These are phyloP conservation scores for Ophiostoma sp. DNA, from an alignment of 2,329 filamentous ascomycete species.

Conservation along the genomic window DNA sequence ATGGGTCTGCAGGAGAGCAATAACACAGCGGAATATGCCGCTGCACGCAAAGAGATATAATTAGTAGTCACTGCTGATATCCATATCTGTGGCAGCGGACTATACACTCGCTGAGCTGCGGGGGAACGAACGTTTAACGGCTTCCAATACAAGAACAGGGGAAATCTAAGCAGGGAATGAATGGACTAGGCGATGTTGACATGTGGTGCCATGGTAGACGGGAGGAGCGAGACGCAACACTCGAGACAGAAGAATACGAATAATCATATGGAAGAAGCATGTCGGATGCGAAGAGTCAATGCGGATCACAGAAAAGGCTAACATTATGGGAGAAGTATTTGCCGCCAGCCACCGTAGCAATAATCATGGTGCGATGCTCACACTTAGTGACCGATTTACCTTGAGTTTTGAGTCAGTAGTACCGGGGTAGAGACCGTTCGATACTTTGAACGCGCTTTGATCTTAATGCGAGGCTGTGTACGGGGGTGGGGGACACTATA, in stretches of 20 bases:
- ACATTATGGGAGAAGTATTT: not conserved
- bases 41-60: not conserved
- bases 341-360: not conserved
- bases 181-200: not conserved
- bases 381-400: too few species aligned
- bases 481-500: not conserved
- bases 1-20: not conserved
- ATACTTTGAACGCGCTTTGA: not conserved
- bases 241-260: not conserved
- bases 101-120: not conserved
- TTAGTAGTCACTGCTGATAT: too few species aligned
- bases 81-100: not conserved
- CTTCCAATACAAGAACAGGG: not conserved
- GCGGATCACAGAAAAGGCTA: not conserved
- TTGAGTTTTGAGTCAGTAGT: not conserved
- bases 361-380: not conserved
- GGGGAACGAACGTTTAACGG: constrained; percentile 7
- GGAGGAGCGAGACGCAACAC: not conserved
- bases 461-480: not conserved
- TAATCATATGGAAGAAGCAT: too few species aligned
- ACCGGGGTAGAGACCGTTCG: not conserved
- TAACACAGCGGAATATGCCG: not conserved
- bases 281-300: not conserved
- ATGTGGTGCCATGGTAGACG: not conserved
- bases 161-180: not conserved